phyloP scores from a whole-genome alignment of 805 yeast species.

The Nakazawaea holstii region DNA sequence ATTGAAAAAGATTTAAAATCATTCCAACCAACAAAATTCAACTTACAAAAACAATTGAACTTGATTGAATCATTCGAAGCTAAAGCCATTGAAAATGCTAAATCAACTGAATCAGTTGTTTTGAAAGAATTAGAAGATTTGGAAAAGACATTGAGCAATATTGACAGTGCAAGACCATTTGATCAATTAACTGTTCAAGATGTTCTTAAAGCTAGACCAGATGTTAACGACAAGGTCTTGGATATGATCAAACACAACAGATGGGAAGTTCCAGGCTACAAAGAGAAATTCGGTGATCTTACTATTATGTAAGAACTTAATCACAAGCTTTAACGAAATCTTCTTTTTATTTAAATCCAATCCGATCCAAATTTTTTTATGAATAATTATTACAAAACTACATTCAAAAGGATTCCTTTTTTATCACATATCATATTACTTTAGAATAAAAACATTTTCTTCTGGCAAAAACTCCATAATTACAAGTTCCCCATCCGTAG shows the following conservation, averaged over 20 bases:
- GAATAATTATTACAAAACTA: not conserved
- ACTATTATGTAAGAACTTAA: conserved; percentile 66
- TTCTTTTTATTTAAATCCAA: not conserved
- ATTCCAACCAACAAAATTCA: conserved; percentile 82
- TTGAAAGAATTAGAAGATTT: conserved; percentile 79
- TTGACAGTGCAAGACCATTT: conserved; percentile 95
- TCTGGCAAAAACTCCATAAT: too few relatives aligned
- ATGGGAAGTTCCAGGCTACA: conserved; percentile 98
- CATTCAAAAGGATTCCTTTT: too few relatives aligned
- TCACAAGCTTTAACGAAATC: conserved; percentile 1
- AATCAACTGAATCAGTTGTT: conserved; percentile 86
- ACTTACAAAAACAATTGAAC: conserved; percentile 84
- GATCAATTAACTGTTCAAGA: conserved; percentile 96
- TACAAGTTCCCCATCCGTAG: too few relatives aligned
- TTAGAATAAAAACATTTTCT: too few relatives aligned
- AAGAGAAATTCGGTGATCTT: conserved; percentile 96
- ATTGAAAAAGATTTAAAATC: conserved; percentile 69
- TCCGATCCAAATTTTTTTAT: not conserved
- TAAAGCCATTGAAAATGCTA: conserved; percentile 93
- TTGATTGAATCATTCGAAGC: conserved; percentile 90
- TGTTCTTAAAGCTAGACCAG: conserved; percentile 93
- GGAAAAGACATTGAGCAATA: conserved; percentile 84
- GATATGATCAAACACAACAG: conserved; percentile 95
- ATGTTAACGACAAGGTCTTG: conserved; percentile 89
- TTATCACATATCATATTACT: too few relatives aligned